Base-by-base conservation (phyloP, 805 yeast genomes). In the Candida loeiensis region DNA sequence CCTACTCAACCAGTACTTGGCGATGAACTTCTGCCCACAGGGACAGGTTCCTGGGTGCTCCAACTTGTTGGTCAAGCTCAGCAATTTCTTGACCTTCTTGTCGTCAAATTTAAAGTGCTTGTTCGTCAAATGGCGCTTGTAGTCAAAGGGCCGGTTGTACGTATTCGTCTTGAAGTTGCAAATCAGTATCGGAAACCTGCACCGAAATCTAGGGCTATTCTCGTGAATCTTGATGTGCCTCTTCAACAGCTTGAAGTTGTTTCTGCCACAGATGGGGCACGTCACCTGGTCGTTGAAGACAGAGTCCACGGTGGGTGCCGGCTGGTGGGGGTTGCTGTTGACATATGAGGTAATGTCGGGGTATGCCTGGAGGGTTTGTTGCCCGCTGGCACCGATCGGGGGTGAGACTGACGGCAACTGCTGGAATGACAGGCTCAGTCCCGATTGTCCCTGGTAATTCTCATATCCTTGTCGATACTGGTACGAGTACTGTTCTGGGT, bases 281-380 rank as follows among this genome's bases (percentile, higher is more conserved):
- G 43, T 39, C 7, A 34, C 29, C 24, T 43, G 41, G 35, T 43
- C 41, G 9, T 35, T 38, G 34, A 43, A 43, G 18, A 43, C 41
- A 17, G 41, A 31, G 30, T 43, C 45, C 4, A 43, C 45, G 1
- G 45, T 39, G 2, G 45, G 45, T 8, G 45, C 45, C 4, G 45
- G 43, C 21, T 38, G 37, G 19, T 43, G 36, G 12, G 45, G 45
- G 37, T 43, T 43, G 37, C 25, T 35, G 30, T 43, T 43, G 13
- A 43, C 43, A 18, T 43, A 43, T 6, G 45, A 38, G 2, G 45
- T 43, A n/a, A 43, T 38, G 18, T 43, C 45, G 12, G 45, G 45
- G 21, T 43, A 43, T 9, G 36, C 40, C 12, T 39, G 43, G n/a
- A 37, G 18, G 3, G 36, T 20, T 17, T 30, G 26, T 19, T 37